A percentile compares a stretch with the other conserved stretches of the same genome.
These are phyloP conservation scores for Globomyces sp. DNA, from an alignment of 371 early-diverging fungal genomes.

Conservation along the genomic window DNA sequence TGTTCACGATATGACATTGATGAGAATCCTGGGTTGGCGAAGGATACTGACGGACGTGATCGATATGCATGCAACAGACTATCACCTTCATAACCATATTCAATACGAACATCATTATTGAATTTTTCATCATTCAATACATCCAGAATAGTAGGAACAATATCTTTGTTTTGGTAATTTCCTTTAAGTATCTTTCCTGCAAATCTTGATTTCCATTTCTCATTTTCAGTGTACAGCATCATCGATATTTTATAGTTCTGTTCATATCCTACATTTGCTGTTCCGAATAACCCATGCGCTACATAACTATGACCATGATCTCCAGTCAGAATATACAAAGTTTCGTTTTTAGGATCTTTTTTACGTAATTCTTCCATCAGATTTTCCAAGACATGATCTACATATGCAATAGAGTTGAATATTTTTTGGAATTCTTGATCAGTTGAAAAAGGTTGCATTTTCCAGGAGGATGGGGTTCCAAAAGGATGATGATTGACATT, in stretches of 20 bases:
- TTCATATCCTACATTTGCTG: not conserved
- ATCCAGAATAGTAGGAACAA: not conserved
- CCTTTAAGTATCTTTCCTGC: not conserved
- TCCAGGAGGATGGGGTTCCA: not conserved
- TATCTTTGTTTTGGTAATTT: not conserved
- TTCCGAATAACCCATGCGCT: not conserved
- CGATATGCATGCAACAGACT: not conserved
- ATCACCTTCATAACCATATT: not conserved
- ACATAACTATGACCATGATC: slow-evolving; percentile 5
- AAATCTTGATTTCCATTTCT: slow-evolving; percentile 2
- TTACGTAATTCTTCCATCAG: not conserved
- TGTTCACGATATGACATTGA: not conserved
- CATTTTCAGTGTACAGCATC: slow-evolving; percentile 8
- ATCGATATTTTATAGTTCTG: not conserved
- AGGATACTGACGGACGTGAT: not conserved
- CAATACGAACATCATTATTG: not conserved
- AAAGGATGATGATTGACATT: slow-evolving; percentile 5
- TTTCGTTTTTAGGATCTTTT: slow-evolving; percentile 4
- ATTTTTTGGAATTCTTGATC: not conserved
- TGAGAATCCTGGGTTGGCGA: not conserved
- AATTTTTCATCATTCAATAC: not conserved
- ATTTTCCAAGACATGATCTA: not conserved
- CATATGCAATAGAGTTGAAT: not conserved
- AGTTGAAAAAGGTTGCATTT: not conserved
- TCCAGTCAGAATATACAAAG: not conserved